Percentiles rank a stretch among this genome's conserved stretches.
These are phyloP conservation scores for Trichosporon sp. DNA, from an alignment of 1,284 basidiomycete genomes.

Conservation along the genomic window DNA sequence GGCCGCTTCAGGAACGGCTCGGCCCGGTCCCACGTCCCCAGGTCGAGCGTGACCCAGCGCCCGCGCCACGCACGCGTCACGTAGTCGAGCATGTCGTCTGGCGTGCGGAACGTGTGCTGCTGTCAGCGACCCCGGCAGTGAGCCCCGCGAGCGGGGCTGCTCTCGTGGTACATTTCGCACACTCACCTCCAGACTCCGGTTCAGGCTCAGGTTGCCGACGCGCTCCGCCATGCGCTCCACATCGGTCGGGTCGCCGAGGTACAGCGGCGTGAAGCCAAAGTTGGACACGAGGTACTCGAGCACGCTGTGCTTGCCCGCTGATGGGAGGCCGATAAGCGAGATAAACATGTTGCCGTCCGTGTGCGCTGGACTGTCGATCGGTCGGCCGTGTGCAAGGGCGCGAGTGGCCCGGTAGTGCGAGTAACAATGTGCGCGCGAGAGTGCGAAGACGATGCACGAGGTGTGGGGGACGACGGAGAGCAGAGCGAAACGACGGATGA, in stretches of 20 bases:
- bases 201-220: not conserved
- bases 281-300: conserved; percentile 63
- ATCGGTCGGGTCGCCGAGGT: conserved; percentile 26
- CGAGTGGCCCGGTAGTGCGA: no score
- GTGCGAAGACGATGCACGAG: not conserved
- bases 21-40: conserved; percentile 57
- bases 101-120: conserved; percentile 53
- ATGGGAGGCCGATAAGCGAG: conserved; percentile 76
- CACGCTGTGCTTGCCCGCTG: conserved; percentile 73
- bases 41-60: conserved; percentile 74
- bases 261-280: conserved; percentile 52
- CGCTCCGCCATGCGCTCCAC: not conserved
- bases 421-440: no score
- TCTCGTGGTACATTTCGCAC: no score
- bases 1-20: conserved; percentile 79
- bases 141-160: not conserved
- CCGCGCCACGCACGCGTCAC: conserved; percentile 77
- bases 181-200: not conserved
- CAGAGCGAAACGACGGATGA: no score
- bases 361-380: not conserved
- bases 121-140: not conserved
- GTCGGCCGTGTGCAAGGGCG: no score
- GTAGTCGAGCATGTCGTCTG: conserved; percentile 63
- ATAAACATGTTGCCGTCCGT: conserved; percentile 60
- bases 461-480: not conserved